These are phyloP conservation scores for Didymella segeticola DNA, from an alignment of 2,329 filamentous ascomycete species.

Conservation along the genomic window DNA sequence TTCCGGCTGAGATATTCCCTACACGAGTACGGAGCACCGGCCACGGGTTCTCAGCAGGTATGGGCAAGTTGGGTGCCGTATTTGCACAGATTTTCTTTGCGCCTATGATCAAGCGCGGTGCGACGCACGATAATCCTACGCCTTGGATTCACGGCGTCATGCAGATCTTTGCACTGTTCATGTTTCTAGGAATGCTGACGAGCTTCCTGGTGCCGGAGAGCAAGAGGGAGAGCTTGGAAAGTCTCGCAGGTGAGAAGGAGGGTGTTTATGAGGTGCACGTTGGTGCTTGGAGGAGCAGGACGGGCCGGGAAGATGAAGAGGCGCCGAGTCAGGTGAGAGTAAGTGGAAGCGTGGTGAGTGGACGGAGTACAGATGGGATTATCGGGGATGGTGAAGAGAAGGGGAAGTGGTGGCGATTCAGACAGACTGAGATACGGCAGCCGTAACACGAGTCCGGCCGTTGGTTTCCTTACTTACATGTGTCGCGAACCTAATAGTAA, in stretches of 20 bases:
- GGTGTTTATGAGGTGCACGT: conserved; percentile 54
- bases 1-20: conserved; percentile 60
- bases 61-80: conserved; percentile 58
- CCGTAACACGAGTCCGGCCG: too few relatives aligned
- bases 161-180: conserved; percentile 80
- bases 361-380: conserved; percentile 17
- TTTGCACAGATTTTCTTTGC: conserved; percentile 59
- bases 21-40: conserved; percentile 57
- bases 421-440: conserved; percentile 18
- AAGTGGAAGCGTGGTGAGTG: conserved; percentile 22
- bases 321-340: conserved; percentile 9
- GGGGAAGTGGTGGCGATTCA: conserved; percentile 30
- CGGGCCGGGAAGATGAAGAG: conserved; percentile 7
- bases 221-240: conserved; percentile 75
- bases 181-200: conserved; percentile 73
- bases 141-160: conserved; percentile 78
- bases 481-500: too few relatives aligned
- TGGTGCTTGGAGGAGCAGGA: conserved; percentile 47
- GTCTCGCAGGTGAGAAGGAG: conserved; percentile 70
- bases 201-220: conserved; percentile 80
- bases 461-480: too few relatives aligned
- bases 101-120: conserved; percentile 61
- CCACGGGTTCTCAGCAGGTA: conserved; percentile 57
- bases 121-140: conserved; percentile 55
- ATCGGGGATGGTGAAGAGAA: conserved; percentile 23